Evolutionary conservation across 441 rosid species (phyloP), one percentile per base, ranked within the genome.

Genomic region (Gossypium gossypioides): DNA sequence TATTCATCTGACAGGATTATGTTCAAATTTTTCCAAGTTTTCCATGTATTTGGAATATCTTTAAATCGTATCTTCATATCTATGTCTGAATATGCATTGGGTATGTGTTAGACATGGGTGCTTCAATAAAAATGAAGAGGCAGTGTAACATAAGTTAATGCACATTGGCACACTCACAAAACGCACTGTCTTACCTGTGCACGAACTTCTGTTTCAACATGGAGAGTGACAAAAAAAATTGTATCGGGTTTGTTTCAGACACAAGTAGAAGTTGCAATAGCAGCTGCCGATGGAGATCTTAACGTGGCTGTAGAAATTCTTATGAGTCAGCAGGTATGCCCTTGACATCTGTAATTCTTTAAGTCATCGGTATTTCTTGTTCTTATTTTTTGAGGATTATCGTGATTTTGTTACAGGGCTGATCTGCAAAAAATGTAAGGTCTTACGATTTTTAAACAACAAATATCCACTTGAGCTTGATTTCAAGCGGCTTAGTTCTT

Each of bases 281-380:
- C 99, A 54, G 99, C 97, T 42, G 97, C 96, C 0, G 97, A 95
- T 15, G 92, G 94, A 22, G 97, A 92, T 80, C 87, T 92, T 70
- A 87, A 78, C 66, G 91, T 92, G 19, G 99, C 97, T 1, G 93
- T 91, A 46, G 97, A 95, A 83, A 95, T 95, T 79, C 88, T 94
- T 25, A 91, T 88, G 96, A 92, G 89, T 85, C 99, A 95, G 78
- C 90, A 87, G 91, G 97, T 87, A 3, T 13, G 50, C 59, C 12
- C 50, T 8, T 21, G 18, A 25, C 71, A 52, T 51, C 24, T 4
- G 4, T 62, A 64, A 54, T 48, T 18, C 7, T 4, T 29, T 5
- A 2, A 12, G 44, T 2, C 37, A 40, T 51, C 12, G 7, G 12
- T 54, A 22, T 76, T 74, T 25, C 44, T 9, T 13, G 4, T 42